phyloP scores from a whole-genome alignment of 164 flowering plant genomes.

The Macadamia tetraphylla region DNA sequence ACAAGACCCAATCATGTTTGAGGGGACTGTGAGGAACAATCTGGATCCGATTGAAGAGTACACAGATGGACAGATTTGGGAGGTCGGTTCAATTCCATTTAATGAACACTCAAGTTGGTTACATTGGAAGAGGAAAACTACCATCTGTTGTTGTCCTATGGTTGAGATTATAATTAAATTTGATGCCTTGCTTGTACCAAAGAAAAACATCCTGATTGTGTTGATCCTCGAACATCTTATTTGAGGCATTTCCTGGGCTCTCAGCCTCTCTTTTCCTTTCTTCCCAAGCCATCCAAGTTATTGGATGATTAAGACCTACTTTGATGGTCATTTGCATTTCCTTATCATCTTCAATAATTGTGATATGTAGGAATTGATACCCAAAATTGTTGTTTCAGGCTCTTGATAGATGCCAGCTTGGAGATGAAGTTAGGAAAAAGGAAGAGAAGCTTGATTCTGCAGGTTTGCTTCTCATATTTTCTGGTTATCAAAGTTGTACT shows the following conservation, averaged over 20 bases:
- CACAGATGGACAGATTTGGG: constrained; percentile 75
- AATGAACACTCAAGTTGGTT: not conserved
- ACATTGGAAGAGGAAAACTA: no score
- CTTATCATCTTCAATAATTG: not conserved
- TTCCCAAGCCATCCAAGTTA: not conserved
- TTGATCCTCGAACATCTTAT: no score
- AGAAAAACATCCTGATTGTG: not conserved
- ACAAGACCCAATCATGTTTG: constrained; percentile 91
- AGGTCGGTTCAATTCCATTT: constrained; percentile 32
- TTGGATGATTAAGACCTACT: not conserved
- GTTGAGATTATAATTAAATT: not conserved
- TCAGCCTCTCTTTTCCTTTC: not conserved
- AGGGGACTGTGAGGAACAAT: constrained; percentile 71
- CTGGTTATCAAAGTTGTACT: not conserved
- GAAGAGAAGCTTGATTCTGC: constrained; percentile 60
- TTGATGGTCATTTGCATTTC: not conserved
- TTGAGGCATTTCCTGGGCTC: not conserved
- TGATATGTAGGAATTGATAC: not conserved
- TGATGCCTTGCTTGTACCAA: not conserved
- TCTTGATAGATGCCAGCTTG: constrained; percentile 77
- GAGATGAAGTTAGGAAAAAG: constrained; percentile 67
- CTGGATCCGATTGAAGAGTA: constrained; percentile 78
- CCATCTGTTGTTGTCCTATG: no score
- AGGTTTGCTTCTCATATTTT: constrained; percentile 30
- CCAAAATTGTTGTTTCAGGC: constrained; percentile 36